Evolutionary conservation across 1,284 basidiomycete species (phyloP), one percentile per base, ranked within the genome.

Genomic region (Bothia castanella): DNA sequence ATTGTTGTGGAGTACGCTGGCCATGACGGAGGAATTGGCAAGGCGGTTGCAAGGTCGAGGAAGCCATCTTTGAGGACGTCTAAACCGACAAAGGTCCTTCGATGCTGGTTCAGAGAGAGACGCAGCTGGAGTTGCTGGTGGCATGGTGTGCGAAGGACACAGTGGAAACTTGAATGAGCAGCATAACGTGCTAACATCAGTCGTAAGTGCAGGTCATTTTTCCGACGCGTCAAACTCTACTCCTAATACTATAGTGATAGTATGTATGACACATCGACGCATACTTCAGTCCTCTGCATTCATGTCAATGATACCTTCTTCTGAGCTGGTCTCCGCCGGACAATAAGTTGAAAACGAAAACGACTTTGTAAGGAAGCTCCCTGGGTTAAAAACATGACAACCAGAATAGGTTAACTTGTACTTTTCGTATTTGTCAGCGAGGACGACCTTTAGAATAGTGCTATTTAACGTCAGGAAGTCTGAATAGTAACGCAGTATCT

Each of bases 301-400:
- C 58, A 72, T 60, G 11, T 73, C 72, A 27, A 76, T 61, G 16
- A 71, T 55, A 53, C 74, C 89, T 71, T 87, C 84, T 66, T 90
- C 88, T 0, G 88, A 89, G 58, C 86, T 87, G 31, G 76, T 64
- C 58, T 82, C 81, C 4, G 87, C 79, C 7, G 92, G 92, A 49
- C 86, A 89, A 63, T 93, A 96, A 16, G 90, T 88, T n/a, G 88
- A 89, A 72, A 94, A 95, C 16, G 82, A 78, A 59, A 90, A 87
- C 4, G 85, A 78, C 39, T 80, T 87, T 9, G 87, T 83, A 16
- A 92, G 74, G 62, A 95, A 94, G 46, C 85, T 84, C 13, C 97
- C 96, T 0, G 97, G 97, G 68, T 99, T 99, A 76, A 99, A 94
- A 27, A 99, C 97, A 70, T 98, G 96, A 64, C 97, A 99, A 7